Percentiles rank a stretch among this genome's conserved stretches.
phyloP scores from a whole-genome alignment of 768 basidiomycete species.

The Tulasnella calospora region DNA sequence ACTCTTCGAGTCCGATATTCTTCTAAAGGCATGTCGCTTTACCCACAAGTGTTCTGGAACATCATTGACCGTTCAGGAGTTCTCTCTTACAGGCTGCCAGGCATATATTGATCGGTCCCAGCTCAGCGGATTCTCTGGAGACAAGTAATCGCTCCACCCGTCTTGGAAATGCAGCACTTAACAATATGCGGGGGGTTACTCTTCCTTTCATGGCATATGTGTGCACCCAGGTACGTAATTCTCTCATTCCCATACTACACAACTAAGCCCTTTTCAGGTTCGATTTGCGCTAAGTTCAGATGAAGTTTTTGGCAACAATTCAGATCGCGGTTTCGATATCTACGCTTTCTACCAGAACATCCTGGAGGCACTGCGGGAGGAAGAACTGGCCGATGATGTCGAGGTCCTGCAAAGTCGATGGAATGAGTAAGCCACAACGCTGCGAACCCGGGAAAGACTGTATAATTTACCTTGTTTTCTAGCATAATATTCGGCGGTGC shows the following conservation, averaged over 20 bases:
- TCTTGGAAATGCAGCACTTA: background rate
- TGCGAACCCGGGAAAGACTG: background rate
- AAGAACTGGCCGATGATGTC: background rate
- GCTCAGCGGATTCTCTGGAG: background rate
- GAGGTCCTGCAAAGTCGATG: background rate
- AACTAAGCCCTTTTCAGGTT: background rate
- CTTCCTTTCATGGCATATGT: conserved; percentile 1
- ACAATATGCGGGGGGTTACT: background rate
- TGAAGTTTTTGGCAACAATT: background rate
- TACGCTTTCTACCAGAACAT: background rate
- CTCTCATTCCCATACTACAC: no score
- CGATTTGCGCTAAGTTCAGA: background rate
- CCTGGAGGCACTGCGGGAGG: background rate
- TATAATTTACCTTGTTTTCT: background rate
- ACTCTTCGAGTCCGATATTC: conserved; percentile 1
- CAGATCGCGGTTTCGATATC: background rate
- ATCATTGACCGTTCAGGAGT: background rate
- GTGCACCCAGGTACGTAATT: background rate
- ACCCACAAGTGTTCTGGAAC: background rate
- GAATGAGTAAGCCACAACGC: background rate
- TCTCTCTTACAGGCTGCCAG: background rate
- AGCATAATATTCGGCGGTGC: background rate
- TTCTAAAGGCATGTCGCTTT: background rate
- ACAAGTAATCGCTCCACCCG: background rate
- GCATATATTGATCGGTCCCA: conserved; percentile 1